Evolutionary conservation across 257 asterid genomes (phyloP), one percentile per base, ranked within the genome.

Genomic region (Solanum rostratum): DNA sequence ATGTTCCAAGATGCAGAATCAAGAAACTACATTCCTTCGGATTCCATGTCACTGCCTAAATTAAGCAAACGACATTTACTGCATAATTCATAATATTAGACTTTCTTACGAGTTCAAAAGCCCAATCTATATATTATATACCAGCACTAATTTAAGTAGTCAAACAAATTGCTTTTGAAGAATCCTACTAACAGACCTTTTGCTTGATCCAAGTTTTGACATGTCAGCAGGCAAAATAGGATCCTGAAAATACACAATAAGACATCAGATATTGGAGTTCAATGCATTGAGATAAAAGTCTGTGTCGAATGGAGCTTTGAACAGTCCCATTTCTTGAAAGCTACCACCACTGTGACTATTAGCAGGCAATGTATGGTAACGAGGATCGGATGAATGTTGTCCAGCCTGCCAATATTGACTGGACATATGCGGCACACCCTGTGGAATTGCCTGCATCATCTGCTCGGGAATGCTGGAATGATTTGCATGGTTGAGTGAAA

Each of bases 321-420:
- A 86, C 60, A 81, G 89, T 88, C 90, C 93, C 84, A 86, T 74
- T 83, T 89, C 97, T 79, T 87, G 92, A 30, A 86, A 89, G 90
- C 83, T 88, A 29, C 86, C 83, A 0, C 74, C 83, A 54, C 54
- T 81, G 79, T 87, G 88, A 60, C 85, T 27, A 88, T 84, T 86
- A 4, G 88, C 62, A 50, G 86, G 85, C 87, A 86, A 60, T 57
- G 89, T 71, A 27, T 86, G 90, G 37, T 52, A 50, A 20, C 85
- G 92, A 22, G 86, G 89, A 81, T 84, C 82, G 13, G 85, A 66
- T 1, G 90, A 84, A 10, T 86, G 92, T n/a, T 86, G 93, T 74
- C 85, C 91, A 19, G 89, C 63, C 79, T 84, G 91, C 97, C 94
- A 92, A 89, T 89, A 85, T 14, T 92, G 92, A 1, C 95, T 85